These are phyloP conservation scores for Dioscorea cayenensis DNA, from an alignment of 116 monocot species.

Conservation along the genomic window DNA sequence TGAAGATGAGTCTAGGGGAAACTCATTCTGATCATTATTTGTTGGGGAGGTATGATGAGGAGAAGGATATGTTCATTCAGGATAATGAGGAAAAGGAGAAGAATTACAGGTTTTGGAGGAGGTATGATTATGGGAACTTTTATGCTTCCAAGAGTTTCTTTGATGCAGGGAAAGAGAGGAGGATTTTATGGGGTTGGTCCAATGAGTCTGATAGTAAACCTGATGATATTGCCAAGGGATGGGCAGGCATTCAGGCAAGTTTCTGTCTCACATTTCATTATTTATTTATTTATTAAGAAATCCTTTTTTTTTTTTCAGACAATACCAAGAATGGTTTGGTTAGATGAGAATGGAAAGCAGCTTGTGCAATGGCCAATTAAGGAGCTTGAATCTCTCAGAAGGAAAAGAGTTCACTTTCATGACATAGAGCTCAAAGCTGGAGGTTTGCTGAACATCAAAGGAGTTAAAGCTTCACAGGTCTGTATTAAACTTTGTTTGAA, in stretches of 20 bases:
- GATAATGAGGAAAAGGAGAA: conserved; percentile 3
- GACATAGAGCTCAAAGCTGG: conserved; percentile 15
- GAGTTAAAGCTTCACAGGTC: conserved; percentile 41
- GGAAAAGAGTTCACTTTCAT: conserved; percentile 11
- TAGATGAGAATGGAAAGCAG: conserved; percentile 40
- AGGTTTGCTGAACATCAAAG: conserved; percentile 22
- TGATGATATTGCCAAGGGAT: conserved; percentile 44
- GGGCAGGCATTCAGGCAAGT: conserved; percentile 51
- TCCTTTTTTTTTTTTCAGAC: conserved; percentile 10
- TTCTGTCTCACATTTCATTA: neutral
- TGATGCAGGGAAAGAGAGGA: conserved; percentile 18
- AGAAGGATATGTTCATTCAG: conserved; percentile 22
- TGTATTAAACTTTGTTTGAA: too few species aligned
- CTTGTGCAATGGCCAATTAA: conserved; percentile 77
- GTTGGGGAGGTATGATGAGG: conserved; percentile 26
- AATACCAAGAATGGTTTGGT: conserved; percentile 66
- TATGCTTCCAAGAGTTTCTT: conserved; percentile 56
- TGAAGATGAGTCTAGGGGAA: conserved; percentile 39
- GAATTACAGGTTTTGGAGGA: conserved; percentile 23
- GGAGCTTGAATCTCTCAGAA: conserved; percentile 66
- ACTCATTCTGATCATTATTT: conserved; percentile 44
- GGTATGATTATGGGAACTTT: conserved; percentile 57
- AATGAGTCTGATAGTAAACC: conserved; percentile 33
- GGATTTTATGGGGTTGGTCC: conserved; percentile 37
- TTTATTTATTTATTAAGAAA: neutral